phyloP scores from a whole-genome alignment of 2,329 filamentous ascomycete genomes.

The Trichoderma sp. region DNA sequence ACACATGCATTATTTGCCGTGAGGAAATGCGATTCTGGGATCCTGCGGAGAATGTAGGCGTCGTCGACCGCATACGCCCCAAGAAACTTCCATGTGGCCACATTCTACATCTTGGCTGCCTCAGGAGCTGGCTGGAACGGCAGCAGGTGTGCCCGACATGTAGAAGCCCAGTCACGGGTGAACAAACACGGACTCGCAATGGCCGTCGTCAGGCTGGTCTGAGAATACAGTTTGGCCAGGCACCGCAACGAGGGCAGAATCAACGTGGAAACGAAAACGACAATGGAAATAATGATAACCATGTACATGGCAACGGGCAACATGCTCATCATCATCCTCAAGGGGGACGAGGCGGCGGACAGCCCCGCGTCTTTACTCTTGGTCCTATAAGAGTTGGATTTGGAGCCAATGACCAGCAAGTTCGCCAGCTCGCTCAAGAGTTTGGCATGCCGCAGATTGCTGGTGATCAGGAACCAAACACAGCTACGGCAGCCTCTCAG shows the following conservation, averaged over 20 bases:
- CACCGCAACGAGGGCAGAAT: constrained; percentile 31
- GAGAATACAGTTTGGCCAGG: constrained; percentile 40
- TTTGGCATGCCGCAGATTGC: constrained; percentile 53
- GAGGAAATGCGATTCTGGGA: constrained; percentile 92
- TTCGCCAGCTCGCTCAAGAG: constrained; percentile 69
- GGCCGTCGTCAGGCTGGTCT: constrained; percentile 37
- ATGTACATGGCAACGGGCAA: constrained; percentile 27
- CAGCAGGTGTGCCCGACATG: constrained; percentile 98
- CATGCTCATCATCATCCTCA: constrained; percentile 33
- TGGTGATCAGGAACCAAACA: constrained; percentile 33
- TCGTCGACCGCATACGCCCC: constrained; percentile 81
- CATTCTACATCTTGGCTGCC: constrained; percentile 89
- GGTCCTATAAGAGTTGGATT: constrained; percentile 77
- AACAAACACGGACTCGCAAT: constrained; percentile 37
- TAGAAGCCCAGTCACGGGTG: constrained; percentile 69
- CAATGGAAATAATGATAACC: constrained; percentile 16
- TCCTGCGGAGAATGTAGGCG: constrained; percentile 59
- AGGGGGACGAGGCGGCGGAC: constrained; percentile 34
- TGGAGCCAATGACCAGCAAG: constrained; percentile 69
- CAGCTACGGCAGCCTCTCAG: constrained; percentile 31
- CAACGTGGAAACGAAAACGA: constrained; percentile 33
- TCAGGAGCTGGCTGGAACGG: constrained; percentile 95
- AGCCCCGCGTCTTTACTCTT: constrained; percentile 68
- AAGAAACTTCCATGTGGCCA: constrained; percentile 98
- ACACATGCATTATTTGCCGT: constrained; percentile 96